Percentiles rank a stretch among this genome's conserved stretches.
These are phyloP conservation scores for Sparassis latifolia DNA, from an alignment of 1,284 basidiomycete genomes.

Conservation along the genomic window DNA sequence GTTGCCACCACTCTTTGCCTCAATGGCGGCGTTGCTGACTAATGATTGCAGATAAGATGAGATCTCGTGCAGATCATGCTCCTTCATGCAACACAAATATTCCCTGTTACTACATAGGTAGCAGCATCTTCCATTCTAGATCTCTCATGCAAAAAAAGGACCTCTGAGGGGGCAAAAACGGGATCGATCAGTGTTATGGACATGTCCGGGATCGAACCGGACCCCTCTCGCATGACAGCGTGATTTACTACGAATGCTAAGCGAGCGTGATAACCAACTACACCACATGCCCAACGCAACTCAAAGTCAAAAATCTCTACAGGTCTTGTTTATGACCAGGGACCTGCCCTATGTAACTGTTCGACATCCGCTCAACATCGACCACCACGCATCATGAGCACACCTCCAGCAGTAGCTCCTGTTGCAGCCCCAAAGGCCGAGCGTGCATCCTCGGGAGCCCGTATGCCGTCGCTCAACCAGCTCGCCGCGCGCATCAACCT, in stretches of 20 bases:
- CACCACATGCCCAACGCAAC: slow-evolving; percentile 33
- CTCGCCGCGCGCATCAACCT: slow-evolving; percentile 68
- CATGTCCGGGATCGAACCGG: slow-evolving; percentile 29
- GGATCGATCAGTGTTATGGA: slow-evolving; percentile 8
- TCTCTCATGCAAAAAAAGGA: no score
- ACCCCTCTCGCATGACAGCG: slow-evolving; percentile 23
- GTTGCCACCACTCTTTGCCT: no score
- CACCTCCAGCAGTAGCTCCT: slow-evolving; percentile 17
- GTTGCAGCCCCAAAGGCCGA: slow-evolving; percentile 28
- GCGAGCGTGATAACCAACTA: slow-evolving; percentile 46
- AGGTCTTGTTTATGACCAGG: not conserved
- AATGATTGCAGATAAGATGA: no score
- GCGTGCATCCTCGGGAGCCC: slow-evolving; percentile 25
- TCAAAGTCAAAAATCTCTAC: not conserved
- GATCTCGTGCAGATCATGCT: no score
- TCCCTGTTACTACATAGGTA: no score
- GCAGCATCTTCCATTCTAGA: no score
- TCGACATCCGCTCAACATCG: not conserved
- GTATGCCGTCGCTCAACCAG: slow-evolving; percentile 72
- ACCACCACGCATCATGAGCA: slow-evolving; percentile 19
- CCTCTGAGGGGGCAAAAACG: no score
- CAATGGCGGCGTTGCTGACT: no score
- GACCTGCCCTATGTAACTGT: not conserved
- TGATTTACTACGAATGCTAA: slow-evolving; percentile 26
- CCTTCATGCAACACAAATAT: no score